Conservation (phyloP, 768 basidiomycete species). For the Lentinula lateritia region DNA sequence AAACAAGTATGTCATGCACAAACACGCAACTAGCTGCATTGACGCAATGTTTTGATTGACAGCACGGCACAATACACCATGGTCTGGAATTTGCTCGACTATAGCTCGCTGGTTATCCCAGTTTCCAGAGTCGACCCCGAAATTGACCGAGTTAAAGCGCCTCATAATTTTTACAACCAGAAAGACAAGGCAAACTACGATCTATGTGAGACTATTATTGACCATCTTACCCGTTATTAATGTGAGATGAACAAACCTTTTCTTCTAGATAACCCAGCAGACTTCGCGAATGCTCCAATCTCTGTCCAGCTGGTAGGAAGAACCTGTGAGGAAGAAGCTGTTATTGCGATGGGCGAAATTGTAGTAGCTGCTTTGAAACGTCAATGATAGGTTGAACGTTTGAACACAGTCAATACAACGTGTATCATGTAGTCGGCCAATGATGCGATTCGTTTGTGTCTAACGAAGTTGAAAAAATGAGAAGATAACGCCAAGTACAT, state of each 20-base stretch:
- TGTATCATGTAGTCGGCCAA: neutral
- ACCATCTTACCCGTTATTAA: neutral
- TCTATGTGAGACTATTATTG: conserved; percentile 37
- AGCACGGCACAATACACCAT: conserved; percentile 51
- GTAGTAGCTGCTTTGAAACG: conserved; percentile 47
- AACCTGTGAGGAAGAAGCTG: conserved; percentile 71
- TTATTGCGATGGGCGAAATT: conserved; percentile 64
- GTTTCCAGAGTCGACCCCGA: conserved; percentile 53
- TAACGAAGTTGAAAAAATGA: conserved; percentile 5
- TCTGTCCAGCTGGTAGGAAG: conserved; percentile 62
- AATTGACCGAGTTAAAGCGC: conserved; percentile 42
- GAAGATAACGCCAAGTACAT: neutral
- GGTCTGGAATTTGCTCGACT: conserved; percentile 70
- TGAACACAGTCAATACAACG: neutral
- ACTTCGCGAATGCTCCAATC: conserved; percentile 54
- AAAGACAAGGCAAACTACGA: conserved; percentile 46
- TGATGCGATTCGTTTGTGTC: neutral
- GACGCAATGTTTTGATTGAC: neutral
- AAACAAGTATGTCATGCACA: conserved; percentile 33
- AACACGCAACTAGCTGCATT: neutral
- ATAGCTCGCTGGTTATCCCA: conserved; percentile 55
- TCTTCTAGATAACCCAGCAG: conserved; percentile 48
- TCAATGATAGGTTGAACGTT: neutral
- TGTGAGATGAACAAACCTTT: neutral
- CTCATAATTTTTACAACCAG: conserved; percentile 40